phyloP scores from a whole-genome alignment of 73 alveolate species.

The Paramecium sexaurelia region DNA sequence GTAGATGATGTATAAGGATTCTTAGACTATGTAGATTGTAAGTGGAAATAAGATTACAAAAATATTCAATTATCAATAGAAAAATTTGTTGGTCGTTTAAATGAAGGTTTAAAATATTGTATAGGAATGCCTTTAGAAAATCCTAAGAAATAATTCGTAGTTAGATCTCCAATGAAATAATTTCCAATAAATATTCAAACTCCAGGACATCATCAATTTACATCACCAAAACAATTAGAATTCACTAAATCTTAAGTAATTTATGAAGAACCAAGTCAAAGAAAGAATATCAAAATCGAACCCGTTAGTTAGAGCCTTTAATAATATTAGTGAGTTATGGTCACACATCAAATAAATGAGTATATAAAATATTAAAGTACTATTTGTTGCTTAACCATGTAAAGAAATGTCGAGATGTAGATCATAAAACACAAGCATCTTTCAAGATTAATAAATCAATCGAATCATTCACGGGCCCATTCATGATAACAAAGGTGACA shows the following conservation, averaged over 20 bases:
- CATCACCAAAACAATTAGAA: conserved; percentile 23
- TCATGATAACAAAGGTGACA: conserved; percentile 50
- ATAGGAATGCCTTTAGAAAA: conserved; percentile 11
- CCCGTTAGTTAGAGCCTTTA: conserved; percentile 49
- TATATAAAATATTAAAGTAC: conserved; percentile 5
- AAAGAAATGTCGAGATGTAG: neutral
- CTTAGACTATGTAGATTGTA: conserved; percentile 34
- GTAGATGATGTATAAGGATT: conserved; percentile 29
- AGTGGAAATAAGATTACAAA: conserved; percentile 41
- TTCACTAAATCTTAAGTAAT: conserved; percentile 12
- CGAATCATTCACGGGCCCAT: conserved; percentile 36
- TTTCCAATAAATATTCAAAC: neutral
- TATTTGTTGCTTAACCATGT: neutral
- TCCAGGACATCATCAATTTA: neutral
- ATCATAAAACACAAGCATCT: neutral
- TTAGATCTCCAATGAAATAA: conserved; percentile 24
- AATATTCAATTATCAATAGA: conserved; percentile 2
- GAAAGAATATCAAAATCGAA: conserved; percentile 29
- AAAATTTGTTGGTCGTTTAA: neutral
- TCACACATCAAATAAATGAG: neutral
- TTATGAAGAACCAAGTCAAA: conserved; percentile 48
- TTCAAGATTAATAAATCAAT: neutral
- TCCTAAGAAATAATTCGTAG: neutral
- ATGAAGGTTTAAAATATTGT: conserved; percentile 26
- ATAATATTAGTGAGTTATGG: conserved; percentile 3